Conservation (phyloP, 2,329 filamentous ascomycete species). For the Colletotrichum cuscutae region DNA sequence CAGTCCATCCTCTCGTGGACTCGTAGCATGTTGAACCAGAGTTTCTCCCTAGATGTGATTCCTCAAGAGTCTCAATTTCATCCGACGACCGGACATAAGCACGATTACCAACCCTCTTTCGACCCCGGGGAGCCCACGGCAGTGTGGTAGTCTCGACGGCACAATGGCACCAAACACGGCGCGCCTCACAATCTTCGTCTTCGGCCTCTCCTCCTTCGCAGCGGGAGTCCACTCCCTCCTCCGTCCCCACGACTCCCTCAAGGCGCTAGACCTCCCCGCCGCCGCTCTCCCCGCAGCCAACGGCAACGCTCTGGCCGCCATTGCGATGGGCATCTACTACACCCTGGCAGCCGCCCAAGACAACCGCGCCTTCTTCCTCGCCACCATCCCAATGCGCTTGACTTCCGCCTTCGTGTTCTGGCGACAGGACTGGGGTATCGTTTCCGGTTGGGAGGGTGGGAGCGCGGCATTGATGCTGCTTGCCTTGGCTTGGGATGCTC, state of each 20-base stretch:
- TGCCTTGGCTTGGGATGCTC: slow-evolving; percentile 1
- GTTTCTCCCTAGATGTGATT: not conserved
- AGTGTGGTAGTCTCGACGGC: too few relatives aligned
- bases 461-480: slow-evolving; percentile 35
- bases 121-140: too few relatives aligned
- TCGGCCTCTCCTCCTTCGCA: slow-evolving; percentile 39
- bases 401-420: slow-evolving; percentile 43
- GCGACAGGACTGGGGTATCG: slow-evolving; percentile 40
- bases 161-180: not conserved
- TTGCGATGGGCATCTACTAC: slow-evolving; percentile 47
- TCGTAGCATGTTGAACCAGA: not conserved
- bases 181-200: slow-evolving; percentile 37
- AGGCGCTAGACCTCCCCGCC: slow-evolving; percentile 1
- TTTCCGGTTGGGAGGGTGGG: slow-evolving; percentile 43
- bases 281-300: slow-evolving; percentile 30
- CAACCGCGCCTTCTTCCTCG: slow-evolving; percentile 42
- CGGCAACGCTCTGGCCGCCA: slow-evolving; percentile 41
- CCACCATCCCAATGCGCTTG: slow-evolving; percentile 45
- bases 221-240: slow-evolving; percentile 35
- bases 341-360: slow-evolving; percentile 44
- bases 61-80: not conserved
- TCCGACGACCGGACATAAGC: not conserved
- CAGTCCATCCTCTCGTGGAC: not conserved
- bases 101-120: too few relatives aligned
- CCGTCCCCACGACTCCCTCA: not conserved